Base-by-base conservation (phyloP, 371 early-diverging fungal species). In the Apophysomyces sp. region DNA sequence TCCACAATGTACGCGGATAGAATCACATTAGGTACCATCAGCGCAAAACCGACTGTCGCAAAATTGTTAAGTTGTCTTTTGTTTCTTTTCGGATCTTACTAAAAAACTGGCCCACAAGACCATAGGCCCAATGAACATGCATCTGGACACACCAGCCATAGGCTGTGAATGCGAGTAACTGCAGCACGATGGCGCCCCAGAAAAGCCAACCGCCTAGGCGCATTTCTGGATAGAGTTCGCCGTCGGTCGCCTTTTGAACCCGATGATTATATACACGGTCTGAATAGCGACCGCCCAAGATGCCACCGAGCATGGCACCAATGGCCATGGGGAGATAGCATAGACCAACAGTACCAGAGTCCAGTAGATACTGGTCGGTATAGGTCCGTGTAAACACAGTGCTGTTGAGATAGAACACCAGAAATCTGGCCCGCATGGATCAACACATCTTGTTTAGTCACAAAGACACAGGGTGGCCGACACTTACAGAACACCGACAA, bases 61-160 rank as follows among this genome's bases (percentile, higher is more conserved):
- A 39, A 37, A 24, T 27, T 44, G 4, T n/a, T 18, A 29, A 8
- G 3, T 34, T 34, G 34, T 34, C 18, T 16, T 16, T 12, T 15
- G n/a, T 21, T 0, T 26, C 52, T 18, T 26, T 13, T 32, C n/a
- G 0, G 40, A 21, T 21, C 71, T 73, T 76, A 76, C 81, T 24
- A 32, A 76, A 61, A 27, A 78, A 71, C 30, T 69, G 74, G 30
- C 67, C 67, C 5, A 73, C 72, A 34, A 81, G 64, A 13, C 73
- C 70, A 57, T 63, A 70, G 9, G 71, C 74, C 52, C 62, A 78
- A 62, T 74, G 75, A 3, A 78, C 73, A 32, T 81, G 67, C 18
- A 74, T 52, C 41, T 76, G 56, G 5, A 76, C 28, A 51, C 70
- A 71, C 81, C 81, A 81, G 0, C 81, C 81, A 60, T 74, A 81